Conservation (phyloP, 371 early-diverging fungal genomes). For the Mortierella sp. region DNA sequence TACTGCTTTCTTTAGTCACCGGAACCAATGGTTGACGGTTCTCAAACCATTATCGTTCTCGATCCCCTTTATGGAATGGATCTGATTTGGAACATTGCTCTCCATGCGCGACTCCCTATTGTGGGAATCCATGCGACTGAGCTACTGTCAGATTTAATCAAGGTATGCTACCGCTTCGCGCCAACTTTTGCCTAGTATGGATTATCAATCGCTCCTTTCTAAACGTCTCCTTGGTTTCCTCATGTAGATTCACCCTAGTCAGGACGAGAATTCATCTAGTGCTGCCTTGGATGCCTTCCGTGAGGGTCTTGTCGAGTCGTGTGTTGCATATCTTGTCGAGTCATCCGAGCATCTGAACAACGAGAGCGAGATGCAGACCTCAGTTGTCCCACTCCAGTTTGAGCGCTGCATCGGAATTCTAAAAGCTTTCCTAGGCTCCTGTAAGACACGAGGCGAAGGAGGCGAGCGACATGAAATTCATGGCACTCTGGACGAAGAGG, state of each 20-base stretch:
- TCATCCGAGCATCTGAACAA: slow-evolving; percentile 44
- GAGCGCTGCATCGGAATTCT: slow-evolving; percentile 55
- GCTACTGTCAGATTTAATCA: slow-evolving; percentile 49
- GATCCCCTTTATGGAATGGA: slow-evolving; percentile 57
- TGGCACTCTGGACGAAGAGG: slow-evolving; percentile 49
- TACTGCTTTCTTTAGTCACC: neutral
- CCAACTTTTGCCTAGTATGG: neutral
- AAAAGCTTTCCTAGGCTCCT: slow-evolving; percentile 46
- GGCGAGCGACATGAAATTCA: slow-evolving; percentile 37
- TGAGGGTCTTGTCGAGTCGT: slow-evolving; percentile 58
- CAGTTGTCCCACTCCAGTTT: slow-evolving; percentile 41
- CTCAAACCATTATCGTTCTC: slow-evolving; percentile 27
- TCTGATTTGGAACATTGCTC: slow-evolving; percentile 60
- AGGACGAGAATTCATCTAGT: slow-evolving; percentile 15
- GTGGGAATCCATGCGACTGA: slow-evolving; percentile 57
- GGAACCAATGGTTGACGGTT: slow-evolving; percentile 17
- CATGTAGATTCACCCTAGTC: slow-evolving; percentile 19
- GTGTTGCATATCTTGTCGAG: slow-evolving; percentile 53
- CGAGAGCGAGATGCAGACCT: slow-evolving; percentile 11
- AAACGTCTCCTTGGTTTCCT: neutral
- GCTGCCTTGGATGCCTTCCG: slow-evolving; percentile 46
- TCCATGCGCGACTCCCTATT: slow-evolving; percentile 42
- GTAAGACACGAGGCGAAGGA: slow-evolving; percentile 21
- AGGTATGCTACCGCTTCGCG: slow-evolving; percentile 21
- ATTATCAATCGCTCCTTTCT: neutral